Conservation (phyloP, 768 basidiomycete species). For the Lanmaoa rubissima region DNA sequence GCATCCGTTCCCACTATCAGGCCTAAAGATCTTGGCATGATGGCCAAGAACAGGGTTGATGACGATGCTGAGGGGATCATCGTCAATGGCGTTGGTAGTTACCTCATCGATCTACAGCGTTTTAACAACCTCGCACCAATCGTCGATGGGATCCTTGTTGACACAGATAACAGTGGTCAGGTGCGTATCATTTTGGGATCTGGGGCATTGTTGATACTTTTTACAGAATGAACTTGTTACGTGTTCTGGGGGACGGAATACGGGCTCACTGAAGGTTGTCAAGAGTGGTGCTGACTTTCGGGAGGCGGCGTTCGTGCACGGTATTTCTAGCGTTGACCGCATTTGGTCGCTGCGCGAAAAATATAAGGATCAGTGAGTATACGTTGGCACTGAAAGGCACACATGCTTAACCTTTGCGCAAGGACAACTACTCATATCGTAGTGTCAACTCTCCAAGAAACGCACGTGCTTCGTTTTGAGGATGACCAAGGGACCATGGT, state of each 20-base stretch:
- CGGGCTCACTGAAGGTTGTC: slow-evolving; percentile 74
- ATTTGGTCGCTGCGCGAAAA: slow-evolving; percentile 60
- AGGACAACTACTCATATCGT: slow-evolving; percentile 59
- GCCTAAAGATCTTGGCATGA: slow-evolving; percentile 34
- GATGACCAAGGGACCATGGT: slow-evolving; percentile 16
- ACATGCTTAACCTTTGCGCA: background rate
- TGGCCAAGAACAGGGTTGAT: slow-evolving; percentile 37
- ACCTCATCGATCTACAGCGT: slow-evolving; percentile 58
- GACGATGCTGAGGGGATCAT: slow-evolving; percentile 42
- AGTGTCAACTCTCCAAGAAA: slow-evolving; percentile 56
- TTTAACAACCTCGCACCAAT: slow-evolving; percentile 84
- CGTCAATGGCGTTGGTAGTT: slow-evolving; percentile 52
- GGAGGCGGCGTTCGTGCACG: slow-evolving; percentile 57
- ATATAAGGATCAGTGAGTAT: slow-evolving; percentile 49
- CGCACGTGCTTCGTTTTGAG: slow-evolving; percentile 53
- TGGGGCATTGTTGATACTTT: background rate
- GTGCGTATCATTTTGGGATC: slow-evolving; percentile 34
- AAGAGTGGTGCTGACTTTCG: slow-evolving; percentile 81
- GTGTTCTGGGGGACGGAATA: slow-evolving; percentile 77
- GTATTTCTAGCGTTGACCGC: slow-evolving; percentile 52
- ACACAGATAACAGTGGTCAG: slow-evolving; percentile 69
- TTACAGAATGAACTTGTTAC: slow-evolving; percentile 76
- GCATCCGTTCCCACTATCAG: slow-evolving; percentile 43
- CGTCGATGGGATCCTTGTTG: slow-evolving; percentile 73
- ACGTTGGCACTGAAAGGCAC: background rate